Base-by-base conservation (phyloP, 2,329 filamentous ascomycete genomes). In the Volutella citrinella region DNA sequence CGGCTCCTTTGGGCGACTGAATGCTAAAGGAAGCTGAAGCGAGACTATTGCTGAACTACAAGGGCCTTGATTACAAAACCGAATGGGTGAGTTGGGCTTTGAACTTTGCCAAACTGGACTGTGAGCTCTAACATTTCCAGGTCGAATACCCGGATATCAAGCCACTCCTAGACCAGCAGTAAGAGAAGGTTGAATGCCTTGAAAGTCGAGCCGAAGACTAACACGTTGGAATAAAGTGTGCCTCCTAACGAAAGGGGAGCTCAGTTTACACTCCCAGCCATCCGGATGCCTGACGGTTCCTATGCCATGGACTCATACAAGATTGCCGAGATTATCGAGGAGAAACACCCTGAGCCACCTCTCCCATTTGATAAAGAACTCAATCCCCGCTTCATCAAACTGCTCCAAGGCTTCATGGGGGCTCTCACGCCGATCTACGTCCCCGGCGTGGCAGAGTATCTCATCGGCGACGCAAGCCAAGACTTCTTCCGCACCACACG, bases 281-380 rank as follows among this genome's bases (percentile, higher is more conserved):
- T 82, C 32, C 61, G 56, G 10, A 62, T 80, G 27, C 64, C 71
- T 1, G 70, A 78, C 29, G 76, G 74, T 11, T 71, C 55, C 2
- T 80, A 74, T 46, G 44, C 81, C 6, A 83, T 79, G 74, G 80
- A 87, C 49, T 82, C 78, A 2, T 65, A 61, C 43, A 61, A 61
- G 21, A 87, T 87, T 43, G 78, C 70, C n/a, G 45, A 59, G 4
- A 63, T 65, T n/a, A 65, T 87, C 14, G 81, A 87, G 51, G 58
- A 67, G 29, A 60, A 61, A 2, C 65, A 83, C 42, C 81, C 81
- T 0, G 55, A 63, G 13, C 80, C 80, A 0, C 27, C 27, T 3
- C 4, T 48, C 1, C 29, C 17, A 1, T 16, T 48, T 3, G 23
- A 38, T 10, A 17, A 25, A 3, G 17, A 32, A 13, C 34, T 45